Conservation (phyloP, 2,329 filamentous ascomycete species). For the Ustulina deusta region DNA sequence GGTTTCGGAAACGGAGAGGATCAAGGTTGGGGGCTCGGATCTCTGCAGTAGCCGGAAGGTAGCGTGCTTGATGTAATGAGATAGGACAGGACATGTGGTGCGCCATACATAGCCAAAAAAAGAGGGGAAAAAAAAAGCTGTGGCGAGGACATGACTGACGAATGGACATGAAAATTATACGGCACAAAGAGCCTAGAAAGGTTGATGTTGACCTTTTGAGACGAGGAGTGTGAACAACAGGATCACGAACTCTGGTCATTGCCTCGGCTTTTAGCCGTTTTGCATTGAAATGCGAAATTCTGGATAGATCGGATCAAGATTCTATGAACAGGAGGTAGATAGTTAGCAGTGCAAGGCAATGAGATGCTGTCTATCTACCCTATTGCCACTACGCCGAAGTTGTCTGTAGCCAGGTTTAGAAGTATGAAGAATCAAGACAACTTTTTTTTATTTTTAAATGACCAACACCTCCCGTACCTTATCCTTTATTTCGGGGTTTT, state of each 20-base stretch:
- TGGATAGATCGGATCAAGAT: constrained; percentile 10
- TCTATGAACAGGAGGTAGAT: constrained; percentile 16
- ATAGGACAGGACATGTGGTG: not conserved
- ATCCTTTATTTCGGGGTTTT: constrained; percentile 6
- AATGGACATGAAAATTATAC: not conserved
- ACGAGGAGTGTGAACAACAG: not conserved
- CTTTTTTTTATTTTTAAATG: constrained; percentile 11
- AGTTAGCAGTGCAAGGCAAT: not conserved
- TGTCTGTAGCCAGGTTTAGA: constrained; percentile 5
- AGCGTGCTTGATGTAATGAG: constrained; percentile 75
- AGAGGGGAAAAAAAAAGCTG: not conserved
- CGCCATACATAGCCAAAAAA: not conserved
- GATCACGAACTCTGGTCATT: not conserved
- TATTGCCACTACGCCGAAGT: constrained; percentile 8
- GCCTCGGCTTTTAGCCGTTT: constrained; percentile 7
- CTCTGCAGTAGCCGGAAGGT: constrained; percentile 76
- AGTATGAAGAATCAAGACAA: constrained; percentile 9
- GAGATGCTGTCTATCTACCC: constrained; percentile 21
- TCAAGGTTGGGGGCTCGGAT: constrained; percentile 75
- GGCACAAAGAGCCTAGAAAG: not conserved
- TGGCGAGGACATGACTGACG: not conserved
- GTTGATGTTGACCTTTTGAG: not conserved
- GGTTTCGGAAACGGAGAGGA: constrained; percentile 68
- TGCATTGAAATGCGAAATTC: constrained; percentile 16
- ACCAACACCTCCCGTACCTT: constrained; percentile 9